Evolutionary conservation across 2,329 filamentous ascomycete species (phyloP).

Genomic region (Decorospora gaudefroyi): DNA sequence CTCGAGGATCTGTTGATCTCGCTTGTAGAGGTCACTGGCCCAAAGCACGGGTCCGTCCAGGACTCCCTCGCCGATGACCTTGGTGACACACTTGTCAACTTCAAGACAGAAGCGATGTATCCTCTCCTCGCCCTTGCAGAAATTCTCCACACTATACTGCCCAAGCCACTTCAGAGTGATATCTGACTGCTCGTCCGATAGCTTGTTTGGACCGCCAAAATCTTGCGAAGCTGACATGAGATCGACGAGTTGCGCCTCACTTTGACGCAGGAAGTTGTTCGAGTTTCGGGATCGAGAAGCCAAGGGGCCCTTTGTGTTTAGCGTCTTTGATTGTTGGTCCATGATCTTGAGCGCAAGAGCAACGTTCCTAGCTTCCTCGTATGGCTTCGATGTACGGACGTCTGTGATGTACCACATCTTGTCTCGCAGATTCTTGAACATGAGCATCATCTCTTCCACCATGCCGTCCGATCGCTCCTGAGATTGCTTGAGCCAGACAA

Average conservation of each 20-base stretch:
- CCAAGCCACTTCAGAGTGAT: conserved; percentile 82
- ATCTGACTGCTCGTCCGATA: conserved; percentile 93
- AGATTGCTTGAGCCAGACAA: conserved; percentile 81
- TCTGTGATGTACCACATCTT: conserved; percentile 99
- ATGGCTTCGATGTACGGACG: conserved; percentile 84
- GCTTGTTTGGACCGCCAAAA: conserved; percentile 89
- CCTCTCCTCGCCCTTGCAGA: conserved; percentile 91
- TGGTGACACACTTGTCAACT: conserved; percentile 81
- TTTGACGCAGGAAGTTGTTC: conserved; percentile 71
- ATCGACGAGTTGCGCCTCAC: conserved; percentile 84
- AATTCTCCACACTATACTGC: conserved; percentile 82
- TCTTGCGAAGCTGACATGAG: conserved; percentile 80
- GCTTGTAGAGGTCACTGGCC: conserved; percentile 85
- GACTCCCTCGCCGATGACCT: conserved; percentile 81
- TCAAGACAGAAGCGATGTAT: conserved; percentile 94
- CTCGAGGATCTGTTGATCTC: conserved; percentile 69
- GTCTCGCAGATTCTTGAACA: conserved; percentile 76
- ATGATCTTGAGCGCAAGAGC: conserved; percentile 89
- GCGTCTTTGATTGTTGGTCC: conserved; percentile 61
- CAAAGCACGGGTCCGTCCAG: conserved; percentile 85
- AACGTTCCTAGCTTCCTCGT: conserved; percentile 84
- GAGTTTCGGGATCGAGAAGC: conserved; percentile 50
- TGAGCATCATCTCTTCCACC: conserved; percentile 74
- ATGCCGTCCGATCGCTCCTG: conserved; percentile 76
- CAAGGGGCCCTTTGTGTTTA: conserved; percentile 48